These are phyloP conservation scores for Mycena floridula DNA, from an alignment of 768 basidiomycete genomes.

Conservation along the genomic window DNA sequence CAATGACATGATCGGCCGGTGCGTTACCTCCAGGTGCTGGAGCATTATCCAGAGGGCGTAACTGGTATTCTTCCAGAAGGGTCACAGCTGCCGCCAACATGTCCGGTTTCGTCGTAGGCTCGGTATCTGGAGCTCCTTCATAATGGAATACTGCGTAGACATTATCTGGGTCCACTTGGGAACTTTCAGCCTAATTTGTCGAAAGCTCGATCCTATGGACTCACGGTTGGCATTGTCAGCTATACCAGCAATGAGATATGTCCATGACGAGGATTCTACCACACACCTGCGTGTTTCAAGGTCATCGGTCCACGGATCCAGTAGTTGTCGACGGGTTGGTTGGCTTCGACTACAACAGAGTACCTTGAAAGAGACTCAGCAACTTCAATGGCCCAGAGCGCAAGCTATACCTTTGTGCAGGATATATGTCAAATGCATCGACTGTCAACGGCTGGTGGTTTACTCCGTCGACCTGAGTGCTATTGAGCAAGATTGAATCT, in stretches of 20 bases:
- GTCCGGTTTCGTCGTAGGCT: slow-evolving; percentile 19
- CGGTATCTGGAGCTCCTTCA: slow-evolving; percentile 26
- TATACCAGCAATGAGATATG: too few species aligned
- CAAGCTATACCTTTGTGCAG: slow-evolving; percentile 18
- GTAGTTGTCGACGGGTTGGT: slow-evolving; percentile 30
- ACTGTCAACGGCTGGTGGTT: slow-evolving; percentile 21
- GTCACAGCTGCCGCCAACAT: neutral
- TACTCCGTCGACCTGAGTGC: slow-evolving; percentile 28
- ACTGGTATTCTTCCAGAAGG: neutral
- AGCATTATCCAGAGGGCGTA: slow-evolving; percentile 1
- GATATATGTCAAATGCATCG: slow-evolving; percentile 25
- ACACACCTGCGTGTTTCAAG: slow-evolving; percentile 22
- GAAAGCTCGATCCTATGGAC: neutral
- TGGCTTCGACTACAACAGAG: slow-evolving; percentile 26
- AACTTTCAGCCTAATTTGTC: neutral
- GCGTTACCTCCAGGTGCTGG: slow-evolving; percentile 2
- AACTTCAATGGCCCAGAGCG: too few species aligned
- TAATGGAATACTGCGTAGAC: slow-evolving; percentile 38
- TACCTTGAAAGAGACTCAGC: too few species aligned
- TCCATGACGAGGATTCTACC: too few species aligned
- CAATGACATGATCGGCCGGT: slow-evolving; percentile 7
- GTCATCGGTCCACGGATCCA: slow-evolving; percentile 32
- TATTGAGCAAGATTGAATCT: neutral
- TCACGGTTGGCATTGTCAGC: slow-evolving; percentile 7
- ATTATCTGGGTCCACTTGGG: slow-evolving; percentile 21